Evolutionary conservation across 352 stramenopile genomes (phyloP).

Genomic region (Phytopythium oedochilum): DNA sequence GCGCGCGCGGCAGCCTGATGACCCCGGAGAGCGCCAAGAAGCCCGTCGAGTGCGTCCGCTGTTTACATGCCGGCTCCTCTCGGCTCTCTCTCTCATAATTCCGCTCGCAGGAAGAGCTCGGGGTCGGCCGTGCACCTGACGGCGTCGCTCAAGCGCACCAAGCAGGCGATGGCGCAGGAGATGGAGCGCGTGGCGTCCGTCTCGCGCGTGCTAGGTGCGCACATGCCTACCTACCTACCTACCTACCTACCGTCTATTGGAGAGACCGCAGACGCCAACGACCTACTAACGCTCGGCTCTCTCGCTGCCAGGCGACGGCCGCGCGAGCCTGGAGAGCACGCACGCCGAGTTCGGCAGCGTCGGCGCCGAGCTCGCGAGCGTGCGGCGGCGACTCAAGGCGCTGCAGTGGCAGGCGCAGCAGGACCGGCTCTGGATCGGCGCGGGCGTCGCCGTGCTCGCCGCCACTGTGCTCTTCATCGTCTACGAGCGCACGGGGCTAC

Average conservation of each 20-base stretch:
- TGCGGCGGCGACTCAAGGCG: constrained; percentile 55
- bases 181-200: constrained; percentile 64
- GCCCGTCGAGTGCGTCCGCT: neutral
- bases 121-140: constrained; percentile 56
- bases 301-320: constrained; percentile 60
- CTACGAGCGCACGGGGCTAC: constrained; percentile 65
- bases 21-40: constrained; percentile 12
- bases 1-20: constrained; percentile 43
- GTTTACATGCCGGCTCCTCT: no score
- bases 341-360: constrained; percentile 58
- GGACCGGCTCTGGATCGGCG: constrained; percentile 76
- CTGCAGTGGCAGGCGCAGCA: constrained; percentile 71
- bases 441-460: constrained; percentile 49
- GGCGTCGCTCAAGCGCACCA: constrained; percentile 57
- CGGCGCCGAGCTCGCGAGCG: constrained; percentile 46
- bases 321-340: constrained; percentile 49
- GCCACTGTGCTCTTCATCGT: constrained; percentile 71
- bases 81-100: neutral
- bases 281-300: no score
- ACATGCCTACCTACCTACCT: neutral
- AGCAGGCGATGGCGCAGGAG: constrained; percentile 65
- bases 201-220: constrained; percentile 48
- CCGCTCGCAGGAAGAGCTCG: constrained; percentile 1
- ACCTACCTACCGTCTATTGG: no score
- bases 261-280: no score